Evolutionary conservation across 306 rosid genomes (phyloP).

Genomic region (Prunus dulcis): DNA sequence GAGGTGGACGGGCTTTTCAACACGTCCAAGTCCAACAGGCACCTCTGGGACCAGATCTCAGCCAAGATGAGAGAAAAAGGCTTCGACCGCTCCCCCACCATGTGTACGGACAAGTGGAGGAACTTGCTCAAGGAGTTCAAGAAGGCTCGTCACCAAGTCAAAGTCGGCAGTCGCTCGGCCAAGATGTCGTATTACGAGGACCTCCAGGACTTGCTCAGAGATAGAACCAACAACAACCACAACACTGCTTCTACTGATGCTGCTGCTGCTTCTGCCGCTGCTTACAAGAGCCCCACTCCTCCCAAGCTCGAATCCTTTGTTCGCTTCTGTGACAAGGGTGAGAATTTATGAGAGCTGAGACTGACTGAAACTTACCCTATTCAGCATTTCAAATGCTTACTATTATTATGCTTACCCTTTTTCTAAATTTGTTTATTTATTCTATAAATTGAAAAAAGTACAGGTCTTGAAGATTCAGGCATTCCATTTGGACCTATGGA

Average conservation of each 20-base stretch:
- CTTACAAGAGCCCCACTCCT: slow-evolving; percentile 24
- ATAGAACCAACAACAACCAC: not conserved
- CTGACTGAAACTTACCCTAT: not conserved
- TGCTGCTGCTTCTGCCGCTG: not conserved
- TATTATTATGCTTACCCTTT: not conserved
- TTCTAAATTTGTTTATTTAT: not conserved
- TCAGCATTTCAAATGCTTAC: not conserved
- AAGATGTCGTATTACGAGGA: slow-evolving; percentile 11
- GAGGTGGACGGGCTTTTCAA: slow-evolving; percentile 81
- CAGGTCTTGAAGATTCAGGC: slow-evolving; percentile 72
- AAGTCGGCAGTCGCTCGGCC: not conserved
- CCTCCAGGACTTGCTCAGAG: slow-evolving; percentile 9
- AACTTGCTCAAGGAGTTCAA: slow-evolving; percentile 90
- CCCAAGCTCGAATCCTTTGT: slow-evolving; percentile 63
- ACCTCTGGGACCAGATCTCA: slow-evolving; percentile 90
- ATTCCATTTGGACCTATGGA: slow-evolving; percentile 79
- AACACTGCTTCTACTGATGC: not conserved
- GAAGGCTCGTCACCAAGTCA: slow-evolving; percentile 69
- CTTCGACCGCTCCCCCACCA: slow-evolving; percentile 88
- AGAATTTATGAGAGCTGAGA: not conserved
- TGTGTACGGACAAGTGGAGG: slow-evolving; percentile 99
- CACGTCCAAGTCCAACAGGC: slow-evolving; percentile 89
- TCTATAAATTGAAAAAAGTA: not conserved
- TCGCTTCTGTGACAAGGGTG: slow-evolving; percentile 63
- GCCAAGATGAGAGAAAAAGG: slow-evolving; percentile 86